Conservation (phyloP, 805 yeast genomes). For the Maudiozyma pseudohumilis region DNA sequence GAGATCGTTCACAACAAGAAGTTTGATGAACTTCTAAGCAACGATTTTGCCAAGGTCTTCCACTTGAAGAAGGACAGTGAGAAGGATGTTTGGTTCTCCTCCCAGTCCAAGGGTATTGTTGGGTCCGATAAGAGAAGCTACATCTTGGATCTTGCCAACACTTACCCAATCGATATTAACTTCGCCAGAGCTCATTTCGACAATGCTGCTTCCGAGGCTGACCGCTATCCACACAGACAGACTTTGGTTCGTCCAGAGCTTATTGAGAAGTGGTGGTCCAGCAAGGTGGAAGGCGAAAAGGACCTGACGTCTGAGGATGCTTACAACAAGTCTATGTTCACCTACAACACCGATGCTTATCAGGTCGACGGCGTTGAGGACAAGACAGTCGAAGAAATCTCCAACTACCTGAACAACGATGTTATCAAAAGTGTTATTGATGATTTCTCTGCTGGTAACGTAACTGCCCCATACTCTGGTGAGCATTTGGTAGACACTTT, state of each 20-base stretch:
- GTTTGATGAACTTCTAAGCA: conserved; percentile 46
- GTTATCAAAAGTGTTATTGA: conserved; percentile 53
- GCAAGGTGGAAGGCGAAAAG: conserved; percentile 41
- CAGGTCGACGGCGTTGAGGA: conserved; percentile 37
- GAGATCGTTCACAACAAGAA: conserved; percentile 40
- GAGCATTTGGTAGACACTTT: conserved; percentile 53
- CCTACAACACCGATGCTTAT: conserved; percentile 76
- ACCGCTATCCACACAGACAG: conserved; percentile 76
- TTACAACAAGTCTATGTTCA: conserved; percentile 35
- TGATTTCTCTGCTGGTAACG: conserved; percentile 36
- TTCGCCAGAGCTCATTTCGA: conserved; percentile 54
- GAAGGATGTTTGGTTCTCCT: conserved; percentile 51
- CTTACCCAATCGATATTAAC: conserved; percentile 75
- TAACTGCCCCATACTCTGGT: conserved; percentile 71
- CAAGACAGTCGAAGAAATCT: conserved; percentile 50
- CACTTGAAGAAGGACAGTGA: conserved; percentile 49
- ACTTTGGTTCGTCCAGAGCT: conserved; percentile 78
- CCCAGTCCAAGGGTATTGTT: conserved; percentile 72
- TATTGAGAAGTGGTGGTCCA: conserved; percentile 80
- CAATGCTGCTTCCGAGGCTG: conserved; percentile 28
- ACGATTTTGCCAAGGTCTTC: conserved; percentile 55
- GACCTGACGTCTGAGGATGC: conserved; percentile 27
- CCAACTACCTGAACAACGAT: conserved; percentile 47
- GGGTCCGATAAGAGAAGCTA: conserved; percentile 84
- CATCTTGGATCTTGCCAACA: conserved; percentile 71